Conservation (phyloP, 2,329 filamentous ascomycete species). For the Nigrospora oryzae region DNA sequence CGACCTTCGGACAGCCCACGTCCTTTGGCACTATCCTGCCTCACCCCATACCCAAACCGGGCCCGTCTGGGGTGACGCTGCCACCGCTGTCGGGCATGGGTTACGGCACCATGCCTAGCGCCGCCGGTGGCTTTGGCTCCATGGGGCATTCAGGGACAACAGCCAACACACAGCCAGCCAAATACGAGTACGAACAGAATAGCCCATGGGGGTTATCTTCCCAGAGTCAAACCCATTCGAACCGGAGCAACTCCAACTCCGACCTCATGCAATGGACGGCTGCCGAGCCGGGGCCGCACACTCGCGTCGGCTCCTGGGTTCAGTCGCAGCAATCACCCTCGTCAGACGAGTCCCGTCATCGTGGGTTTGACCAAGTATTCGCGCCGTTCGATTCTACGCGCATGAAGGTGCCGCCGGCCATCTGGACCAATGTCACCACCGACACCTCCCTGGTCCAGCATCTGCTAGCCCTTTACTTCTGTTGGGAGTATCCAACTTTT, state of each 20-base stretch:
- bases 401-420: constrained; percentile 29
- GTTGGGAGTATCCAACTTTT: constrained; percentile 70
- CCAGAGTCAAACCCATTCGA: constrained; percentile 35
- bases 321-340: constrained; percentile 28
- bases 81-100: constrained; percentile 12
- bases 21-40: constrained; percentile 6
- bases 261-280: constrained; percentile 36
- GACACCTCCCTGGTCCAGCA: constrained; percentile 53
- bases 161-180: constrained; percentile 18
- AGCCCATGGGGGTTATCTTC: constrained; percentile 42
- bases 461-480: constrained; percentile 60
- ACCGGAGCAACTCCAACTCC: constrained; percentile 36
- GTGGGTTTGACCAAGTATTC: constrained; percentile 38
- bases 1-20: constrained; percentile 13
- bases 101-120: constrained; percentile 9
- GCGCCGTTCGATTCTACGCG: constrained; percentile 35
- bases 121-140: constrained; percentile 8
- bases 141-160: constrained; percentile 21
- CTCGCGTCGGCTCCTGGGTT: constrained; percentile 41
- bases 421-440: constrained; percentile 54
- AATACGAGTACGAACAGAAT: constrained; percentile 30
- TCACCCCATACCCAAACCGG: neutral
- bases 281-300: constrained; percentile 31
- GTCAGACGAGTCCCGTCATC: constrained; percentile 21
- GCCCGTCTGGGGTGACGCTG: constrained; percentile 14